phyloP scores from a whole-genome alignment of 208 protist species.

The Crithidia sp. region DNA sequence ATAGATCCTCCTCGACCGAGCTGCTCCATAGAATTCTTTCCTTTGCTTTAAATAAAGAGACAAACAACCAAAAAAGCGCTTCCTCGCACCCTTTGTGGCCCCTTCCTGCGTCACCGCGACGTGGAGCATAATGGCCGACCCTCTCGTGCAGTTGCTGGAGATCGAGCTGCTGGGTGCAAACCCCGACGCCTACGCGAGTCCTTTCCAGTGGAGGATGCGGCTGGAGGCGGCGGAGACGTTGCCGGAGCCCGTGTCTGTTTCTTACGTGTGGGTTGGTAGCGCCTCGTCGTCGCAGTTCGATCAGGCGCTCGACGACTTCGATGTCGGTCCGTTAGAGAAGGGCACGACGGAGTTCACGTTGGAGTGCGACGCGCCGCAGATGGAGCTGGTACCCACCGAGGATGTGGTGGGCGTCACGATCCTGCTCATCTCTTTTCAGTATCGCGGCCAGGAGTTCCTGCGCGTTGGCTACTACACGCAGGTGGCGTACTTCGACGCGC shows the following conservation, averaged over 20 bases:
- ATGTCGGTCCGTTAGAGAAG: constrained; percentile 95
- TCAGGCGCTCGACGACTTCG: constrained; percentile 96
- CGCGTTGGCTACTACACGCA: constrained; percentile 98
- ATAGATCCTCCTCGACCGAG: not conserved
- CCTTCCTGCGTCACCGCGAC: not conserved
- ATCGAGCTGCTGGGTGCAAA: constrained; percentile 87
- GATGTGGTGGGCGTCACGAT: constrained; percentile 97
- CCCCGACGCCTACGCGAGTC: constrained; percentile 59
- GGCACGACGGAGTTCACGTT: constrained; percentile 96
- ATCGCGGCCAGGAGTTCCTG: constrained; percentile 95
- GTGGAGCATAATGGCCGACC: constrained; percentile 50
- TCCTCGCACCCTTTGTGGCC: not conserved
- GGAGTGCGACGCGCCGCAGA: constrained; percentile 93
- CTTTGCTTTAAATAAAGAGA: not conserved
- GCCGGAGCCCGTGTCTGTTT: constrained; percentile 94
- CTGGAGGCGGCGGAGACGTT: constrained; percentile 66
- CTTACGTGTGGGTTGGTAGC: constrained; percentile 98
- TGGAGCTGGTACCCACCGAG: constrained; percentile 84
- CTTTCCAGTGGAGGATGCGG: constrained; percentile 80
- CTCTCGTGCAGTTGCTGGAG: constrained; percentile 87
- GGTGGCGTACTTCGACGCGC: constrained; percentile 91
- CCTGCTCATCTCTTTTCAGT: constrained; percentile 96
- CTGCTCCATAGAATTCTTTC: not conserved
- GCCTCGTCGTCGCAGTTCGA: constrained; percentile 94
- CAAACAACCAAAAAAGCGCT: no score